Conservation (phyloP, 1,284 basidiomycete genomes). For the Fomitiporia mediterranea region DNA sequence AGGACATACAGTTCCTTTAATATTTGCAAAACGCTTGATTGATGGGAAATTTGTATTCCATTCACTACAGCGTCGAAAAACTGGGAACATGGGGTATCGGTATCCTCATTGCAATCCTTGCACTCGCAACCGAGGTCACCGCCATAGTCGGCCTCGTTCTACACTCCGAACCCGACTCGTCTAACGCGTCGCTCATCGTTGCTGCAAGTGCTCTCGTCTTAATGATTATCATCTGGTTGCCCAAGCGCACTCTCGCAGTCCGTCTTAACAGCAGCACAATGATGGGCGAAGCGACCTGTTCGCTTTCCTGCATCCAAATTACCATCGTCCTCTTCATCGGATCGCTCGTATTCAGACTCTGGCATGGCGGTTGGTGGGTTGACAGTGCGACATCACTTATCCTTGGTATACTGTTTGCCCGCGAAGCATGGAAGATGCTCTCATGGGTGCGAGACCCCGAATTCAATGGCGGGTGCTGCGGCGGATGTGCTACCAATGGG, state of each 20-base stretch:
- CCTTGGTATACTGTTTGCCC: slow-evolving; percentile 38
- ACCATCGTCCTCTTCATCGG: slow-evolving; percentile 33
- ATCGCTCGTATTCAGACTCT: slow-evolving; percentile 33
- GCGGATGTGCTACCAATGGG: slow-evolving; percentile 14
- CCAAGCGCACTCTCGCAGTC: slow-evolving; percentile 40
- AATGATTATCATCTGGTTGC: slow-evolving; percentile 39
- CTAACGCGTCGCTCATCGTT: slow-evolving; percentile 38
- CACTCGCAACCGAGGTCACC: slow-evolving; percentile 33
- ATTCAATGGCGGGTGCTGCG: slow-evolving; percentile 40
- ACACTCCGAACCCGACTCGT: slow-evolving; percentile 34
- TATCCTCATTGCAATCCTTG: slow-evolving; percentile 34
- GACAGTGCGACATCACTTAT: slow-evolving; percentile 39
- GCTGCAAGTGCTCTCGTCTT: slow-evolving; percentile 36
- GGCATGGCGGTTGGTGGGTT: slow-evolving; percentile 45
- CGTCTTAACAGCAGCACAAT: slow-evolving; percentile 38
- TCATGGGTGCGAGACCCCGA: slow-evolving; percentile 33
- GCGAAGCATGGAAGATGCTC: slow-evolving; percentile 39
- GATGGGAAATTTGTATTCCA: no score
- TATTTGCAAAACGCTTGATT: no score
- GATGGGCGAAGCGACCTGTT: slow-evolving; percentile 19
- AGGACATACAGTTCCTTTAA: no score
- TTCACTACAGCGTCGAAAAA: slow-evolving; percentile 35
- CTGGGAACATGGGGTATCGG: slow-evolving; percentile 35
- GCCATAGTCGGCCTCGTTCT: slow-evolving; percentile 33
- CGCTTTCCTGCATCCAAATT: slow-evolving; percentile 31